Evolutionary conservation across 495 filamentous ascomycete species (phyloP).

Genomic region (Viridothelium virens): DNA sequence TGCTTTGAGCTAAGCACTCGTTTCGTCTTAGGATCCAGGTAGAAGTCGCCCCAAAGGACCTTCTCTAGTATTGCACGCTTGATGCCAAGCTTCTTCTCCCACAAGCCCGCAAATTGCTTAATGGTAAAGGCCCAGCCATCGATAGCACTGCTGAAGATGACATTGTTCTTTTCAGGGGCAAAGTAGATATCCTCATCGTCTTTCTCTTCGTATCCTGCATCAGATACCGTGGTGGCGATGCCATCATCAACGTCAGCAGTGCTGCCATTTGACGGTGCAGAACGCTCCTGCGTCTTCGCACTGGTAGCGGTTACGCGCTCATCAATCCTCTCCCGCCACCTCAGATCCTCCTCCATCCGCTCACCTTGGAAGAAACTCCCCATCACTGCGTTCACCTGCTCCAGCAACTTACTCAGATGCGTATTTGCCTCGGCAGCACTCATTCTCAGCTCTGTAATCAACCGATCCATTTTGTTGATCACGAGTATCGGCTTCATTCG

Average conservation of each 20-base stretch:
- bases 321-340: slow-evolving; percentile 91
- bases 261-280: not conserved
- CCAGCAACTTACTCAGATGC: slow-evolving; percentile 81
- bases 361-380: slow-evolving; percentile 97
- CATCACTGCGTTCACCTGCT: slow-evolving; percentile 95
- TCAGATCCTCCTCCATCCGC: slow-evolving; percentile 96
- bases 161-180: slow-evolving; percentile 94
- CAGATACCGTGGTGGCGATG: slow-evolving; percentile 32
- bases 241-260: slow-evolving; percentile 42
- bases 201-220: slow-evolving; percentile 62
- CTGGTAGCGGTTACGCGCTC: slow-evolving; percentile 54
- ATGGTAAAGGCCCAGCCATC: slow-evolving; percentile 98
- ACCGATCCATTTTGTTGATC: slow-evolving; percentile 96
- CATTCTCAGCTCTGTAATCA: slow-evolving; percentile 90
- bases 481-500: slow-evolving; percentile 89
- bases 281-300: slow-evolving; percentile 40
- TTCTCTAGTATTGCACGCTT: slow-evolving; percentile 87
- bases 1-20: slow-evolving; percentile 85
- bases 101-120: slow-evolving; percentile 84
- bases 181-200: slow-evolving; percentile 99
- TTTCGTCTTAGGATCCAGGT: slow-evolving; percentile 94
- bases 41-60: slow-evolving; percentile 95
- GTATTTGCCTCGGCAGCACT: slow-evolving; percentile 80
- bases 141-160: slow-evolving; percentile 95
- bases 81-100: slow-evolving; percentile 95